Base-by-base conservation (phyloP, 176 grass and related monocot genomes). In the Musa schizocarpa region DNA sequence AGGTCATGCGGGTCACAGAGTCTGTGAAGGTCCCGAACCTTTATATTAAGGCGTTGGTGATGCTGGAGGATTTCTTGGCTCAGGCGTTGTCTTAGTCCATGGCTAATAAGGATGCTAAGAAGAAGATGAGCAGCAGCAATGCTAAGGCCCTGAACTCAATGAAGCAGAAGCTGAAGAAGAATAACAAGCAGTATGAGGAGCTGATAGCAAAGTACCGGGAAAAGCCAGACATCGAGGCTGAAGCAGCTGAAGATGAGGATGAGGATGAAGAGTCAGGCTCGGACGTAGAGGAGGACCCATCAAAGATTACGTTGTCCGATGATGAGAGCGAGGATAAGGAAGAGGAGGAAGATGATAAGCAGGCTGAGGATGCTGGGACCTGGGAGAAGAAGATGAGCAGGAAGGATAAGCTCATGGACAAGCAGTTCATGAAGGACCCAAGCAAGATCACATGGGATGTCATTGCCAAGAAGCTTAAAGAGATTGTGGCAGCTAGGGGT, bases 91-190 rank as follows among this genome's bases (percentile, higher is more conserved):
- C 34, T 4, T 4, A 43, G 3, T 43, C 34, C 34, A 43, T 43
- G 79, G 94, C 90, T 9, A 98, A 98, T 55, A 98, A 98, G 77
- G 93, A 97, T 69, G 90, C 86, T 63, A 97, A 97, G 84, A 98
- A 91, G 77, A 98, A 98, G 80, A 98, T 98, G 94, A 98, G 94
- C 80, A 98, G 87, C 82, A 98, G 90, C 77, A 98, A 98, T 21
- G 82, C 90, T 0, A 93, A 91, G 68, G 94, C 94, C 0, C 73
- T 98, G 9, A 98, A 87, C 73, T 85, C 86, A 2, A 87, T 93
- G 90, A 98, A 84, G 68, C 94, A 98, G 59, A 98, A 98, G 66
- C 84, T 98, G 50, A 98, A 93, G 82, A 98, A 98, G 84, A 98
- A 98, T 23, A 98, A 98, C 52, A 98, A 93, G 82, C 85, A 82